phyloP scores from a whole-genome alignment of 495 filamentous ascomycete species.

The Aspergillus coremiiformis region DNA sequence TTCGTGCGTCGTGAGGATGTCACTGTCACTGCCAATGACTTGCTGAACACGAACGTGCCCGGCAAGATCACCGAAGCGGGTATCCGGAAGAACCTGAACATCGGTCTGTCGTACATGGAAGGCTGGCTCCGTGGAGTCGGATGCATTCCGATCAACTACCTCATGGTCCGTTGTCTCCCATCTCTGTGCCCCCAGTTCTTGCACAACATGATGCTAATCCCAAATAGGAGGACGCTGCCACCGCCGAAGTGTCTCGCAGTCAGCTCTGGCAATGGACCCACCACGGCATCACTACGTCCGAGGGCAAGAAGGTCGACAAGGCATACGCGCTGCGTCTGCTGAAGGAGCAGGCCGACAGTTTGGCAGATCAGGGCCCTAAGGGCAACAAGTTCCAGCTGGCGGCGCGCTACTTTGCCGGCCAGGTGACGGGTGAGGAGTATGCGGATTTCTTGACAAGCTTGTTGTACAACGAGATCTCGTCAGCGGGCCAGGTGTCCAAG shows the following conservation, averaged over 20 bases:
- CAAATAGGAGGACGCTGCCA: conserved; percentile 81
- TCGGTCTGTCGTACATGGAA: conserved; percentile 97
- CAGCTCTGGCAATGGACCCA: conserved; percentile 96
- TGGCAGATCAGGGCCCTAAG: conserved; percentile 68
- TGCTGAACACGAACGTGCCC: conserved; percentile 97
- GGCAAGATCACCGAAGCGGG: conserved; percentile 90
- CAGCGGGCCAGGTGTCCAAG: conserved; percentile 74
- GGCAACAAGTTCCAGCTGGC: conserved; percentile 91
- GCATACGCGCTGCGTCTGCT: conserved; percentile 79
- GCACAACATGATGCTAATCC: conserved; percentile 13
- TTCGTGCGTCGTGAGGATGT: conserved; percentile 88
- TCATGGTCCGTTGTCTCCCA: conserved; percentile 57
- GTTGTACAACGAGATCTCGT: conserved; percentile 94
- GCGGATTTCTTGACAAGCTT: conserved; percentile 94
- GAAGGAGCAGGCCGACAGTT: conserved; percentile 72
- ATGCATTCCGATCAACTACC: conserved; percentile 95
- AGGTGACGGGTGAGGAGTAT: conserved; percentile 96
- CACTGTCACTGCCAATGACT: conserved; percentile 74
- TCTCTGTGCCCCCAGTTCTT: not conserved
- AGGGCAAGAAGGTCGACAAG: conserved; percentile 92
- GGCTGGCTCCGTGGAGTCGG: conserved; percentile 93
- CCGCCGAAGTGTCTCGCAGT: conserved; percentile 84
- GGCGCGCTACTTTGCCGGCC: conserved; percentile 81
- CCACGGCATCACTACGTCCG: conserved; percentile 76
- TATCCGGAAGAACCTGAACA: conserved; percentile 96